Percentiles rank a stretch among this genome's conserved stretches.
phyloP scores from a whole-genome alignment of 129 eudicot species.

The Pseudognaphalium luteoalbum region DNA sequence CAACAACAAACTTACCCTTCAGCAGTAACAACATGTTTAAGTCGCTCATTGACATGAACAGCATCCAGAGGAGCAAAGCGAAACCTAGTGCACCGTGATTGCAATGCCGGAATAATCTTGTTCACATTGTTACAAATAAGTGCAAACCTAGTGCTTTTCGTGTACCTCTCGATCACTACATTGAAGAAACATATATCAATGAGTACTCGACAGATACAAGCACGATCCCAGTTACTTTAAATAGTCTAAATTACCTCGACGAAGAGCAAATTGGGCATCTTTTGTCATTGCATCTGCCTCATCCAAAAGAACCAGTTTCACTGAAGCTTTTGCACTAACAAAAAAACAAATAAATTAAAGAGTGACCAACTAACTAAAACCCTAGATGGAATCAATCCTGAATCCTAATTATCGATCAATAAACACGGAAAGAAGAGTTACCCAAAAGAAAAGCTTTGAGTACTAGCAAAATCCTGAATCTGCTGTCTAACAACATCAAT shows the following conservation, averaged over 20 bases:
- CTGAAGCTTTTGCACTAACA: slow-evolving; percentile 69
- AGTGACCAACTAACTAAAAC: background rate
- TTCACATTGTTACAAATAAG: slow-evolving; percentile 91
- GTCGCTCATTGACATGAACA: slow-evolving; percentile 82
- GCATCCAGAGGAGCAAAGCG: slow-evolving; percentile 94
- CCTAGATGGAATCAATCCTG: background rate
- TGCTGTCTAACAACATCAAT: slow-evolving; percentile 99
- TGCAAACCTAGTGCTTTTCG: slow-evolving; percentile 89
- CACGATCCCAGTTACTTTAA: background rate
- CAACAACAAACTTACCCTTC: slow-evolving; percentile 59
- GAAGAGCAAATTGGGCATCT: slow-evolving; percentile 99
- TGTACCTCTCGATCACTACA: slow-evolving; percentile 95
- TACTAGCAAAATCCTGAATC: slow-evolving; percentile 97
- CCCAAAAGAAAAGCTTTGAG: slow-evolving; percentile 97
- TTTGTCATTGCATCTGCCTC: slow-evolving; percentile 99
- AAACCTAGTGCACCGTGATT: slow-evolving; percentile 95
- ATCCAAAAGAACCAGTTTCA: slow-evolving; percentile 86
- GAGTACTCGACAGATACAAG: slow-evolving; percentile 1
- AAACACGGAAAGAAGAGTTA: slow-evolving; percentile 25
- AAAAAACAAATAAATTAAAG: slow-evolving; percentile 5
- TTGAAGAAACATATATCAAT: background rate
- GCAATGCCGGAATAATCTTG: slow-evolving; percentile 93
- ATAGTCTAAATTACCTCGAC: slow-evolving; percentile 58
- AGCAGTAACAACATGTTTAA: slow-evolving; percentile 75
- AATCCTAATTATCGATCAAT: background rate